These are phyloP conservation scores for Naganishia randhawae DNA, from an alignment of 768 basidiomycete species.

Conservation along the genomic window DNA sequence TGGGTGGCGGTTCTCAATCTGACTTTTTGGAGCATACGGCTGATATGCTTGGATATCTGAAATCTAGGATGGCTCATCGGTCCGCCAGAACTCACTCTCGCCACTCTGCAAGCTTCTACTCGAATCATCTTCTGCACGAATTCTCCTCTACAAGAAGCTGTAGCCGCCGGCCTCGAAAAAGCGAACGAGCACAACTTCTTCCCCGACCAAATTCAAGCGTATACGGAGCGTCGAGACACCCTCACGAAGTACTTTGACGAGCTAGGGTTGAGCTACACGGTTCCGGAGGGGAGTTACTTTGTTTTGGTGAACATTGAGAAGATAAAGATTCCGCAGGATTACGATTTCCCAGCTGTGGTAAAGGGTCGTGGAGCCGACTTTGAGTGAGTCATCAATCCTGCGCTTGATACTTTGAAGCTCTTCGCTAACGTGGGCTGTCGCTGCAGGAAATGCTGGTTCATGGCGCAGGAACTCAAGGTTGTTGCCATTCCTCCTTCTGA, in stretches of 20 bases:
- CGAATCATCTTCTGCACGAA: slow-evolving; percentile 94
- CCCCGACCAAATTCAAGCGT: slow-evolving; percentile 68
- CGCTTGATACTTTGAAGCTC: not conserved
- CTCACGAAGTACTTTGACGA: slow-evolving; percentile 74
- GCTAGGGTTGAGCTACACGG: slow-evolving; percentile 76
- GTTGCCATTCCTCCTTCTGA: slow-evolving; percentile 94
- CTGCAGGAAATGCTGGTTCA: slow-evolving; percentile 85
- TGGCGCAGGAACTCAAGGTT: slow-evolving; percentile 82
- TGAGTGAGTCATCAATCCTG: slow-evolving; percentile 55
- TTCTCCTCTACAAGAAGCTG: slow-evolving; percentile 91
- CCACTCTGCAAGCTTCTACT: slow-evolving; percentile 83
- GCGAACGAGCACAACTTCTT: slow-evolving; percentile 71
- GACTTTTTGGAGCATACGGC: not conserved
- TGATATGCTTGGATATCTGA: not conserved
- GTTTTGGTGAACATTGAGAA: slow-evolving; percentile 58
- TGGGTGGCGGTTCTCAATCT: slow-evolving; percentile 27
- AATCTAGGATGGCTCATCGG: slow-evolving; percentile 83
- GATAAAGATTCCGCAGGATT: slow-evolving; percentile 76
- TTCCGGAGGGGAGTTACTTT: slow-evolving; percentile 89
- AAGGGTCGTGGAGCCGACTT: slow-evolving; percentile 82
- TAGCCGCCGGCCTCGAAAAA: slow-evolving; percentile 80
- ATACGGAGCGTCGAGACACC: slow-evolving; percentile 72
- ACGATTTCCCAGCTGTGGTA: slow-evolving; percentile 71
- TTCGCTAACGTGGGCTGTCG: slow-evolving; percentile 10
- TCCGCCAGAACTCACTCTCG: slow-evolving; percentile 72